phyloP scores from a whole-genome alignment of 352 stramenopile genomes.

The Phytopythium kandeliae region DNA sequence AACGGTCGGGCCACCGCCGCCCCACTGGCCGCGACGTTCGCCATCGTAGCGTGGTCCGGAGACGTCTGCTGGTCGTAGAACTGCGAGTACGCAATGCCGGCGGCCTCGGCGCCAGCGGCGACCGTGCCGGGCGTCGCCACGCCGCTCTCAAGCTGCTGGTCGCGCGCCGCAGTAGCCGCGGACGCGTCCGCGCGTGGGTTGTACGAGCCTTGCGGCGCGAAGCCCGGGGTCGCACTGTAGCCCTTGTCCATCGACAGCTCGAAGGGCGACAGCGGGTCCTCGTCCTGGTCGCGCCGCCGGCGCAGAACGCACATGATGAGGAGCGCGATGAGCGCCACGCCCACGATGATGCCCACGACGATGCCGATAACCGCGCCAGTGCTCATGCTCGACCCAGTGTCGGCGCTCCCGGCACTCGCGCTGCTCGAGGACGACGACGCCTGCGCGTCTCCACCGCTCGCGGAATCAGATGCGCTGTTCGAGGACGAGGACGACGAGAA shows the following conservation, averaged over 20 bases:
- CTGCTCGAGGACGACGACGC: conserved; percentile 13
- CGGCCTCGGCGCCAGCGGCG: conserved; percentile 25
- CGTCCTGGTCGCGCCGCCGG: conserved; percentile 46
- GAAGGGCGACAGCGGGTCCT: conserved; percentile 77
- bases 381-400: conserved; percentile 48
- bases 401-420: conserved; percentile 12
- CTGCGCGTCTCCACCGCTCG: not conserved
- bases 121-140: conserved; percentile 28
- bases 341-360: conserved; percentile 56
- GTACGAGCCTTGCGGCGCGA: conserved; percentile 32
- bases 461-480: not conserved
- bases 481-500: conserved; percentile 7
- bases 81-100: conserved; percentile 60
- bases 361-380: conserved; percentile 65
- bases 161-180: conserved; percentile 14
- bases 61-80: conserved; percentile 75
- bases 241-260: conserved; percentile 85
- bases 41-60: conserved; percentile 21
- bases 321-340: conserved; percentile 48
- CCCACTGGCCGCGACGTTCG: conserved; percentile 10
- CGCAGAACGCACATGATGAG: conserved; percentile 55
- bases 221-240: conserved; percentile 37
- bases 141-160: conserved; percentile 13
- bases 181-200: conserved; percentile 23
- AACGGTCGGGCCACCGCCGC: too few species aligned